phyloP scores from a whole-genome alignment of 2,329 filamentous ascomycete genomes.

The Aspergillus amoenus region DNA sequence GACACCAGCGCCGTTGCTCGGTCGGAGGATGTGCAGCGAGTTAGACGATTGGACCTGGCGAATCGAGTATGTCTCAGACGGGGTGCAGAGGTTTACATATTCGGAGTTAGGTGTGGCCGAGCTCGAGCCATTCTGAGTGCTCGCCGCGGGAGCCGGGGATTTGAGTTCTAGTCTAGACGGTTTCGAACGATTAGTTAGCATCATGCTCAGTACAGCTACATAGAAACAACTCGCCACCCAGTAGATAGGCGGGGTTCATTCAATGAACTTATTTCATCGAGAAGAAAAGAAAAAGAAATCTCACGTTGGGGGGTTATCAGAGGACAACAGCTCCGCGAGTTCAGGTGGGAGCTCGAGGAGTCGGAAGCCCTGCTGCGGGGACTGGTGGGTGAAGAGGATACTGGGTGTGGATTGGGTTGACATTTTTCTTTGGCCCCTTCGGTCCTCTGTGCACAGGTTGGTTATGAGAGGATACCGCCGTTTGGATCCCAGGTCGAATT shows the following conservation, averaged over 20 bases:
- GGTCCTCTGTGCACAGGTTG: background rate
- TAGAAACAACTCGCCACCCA: no score
- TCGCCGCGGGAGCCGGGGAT: conserved; percentile 32
- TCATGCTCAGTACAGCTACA: background rate
- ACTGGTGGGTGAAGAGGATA: conserved; percentile 42
- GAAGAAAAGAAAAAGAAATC: conserved; percentile 3
- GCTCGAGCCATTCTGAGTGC: conserved; percentile 19
- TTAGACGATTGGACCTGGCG: conserved; percentile 68
- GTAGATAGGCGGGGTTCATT: no score
- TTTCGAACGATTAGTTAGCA: background rate
- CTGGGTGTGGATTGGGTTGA: conserved; percentile 37
- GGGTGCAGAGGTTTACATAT: conserved; percentile 60
- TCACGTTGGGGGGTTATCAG: conserved; percentile 44
- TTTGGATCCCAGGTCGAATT: background rate
- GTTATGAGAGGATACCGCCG: background rate
- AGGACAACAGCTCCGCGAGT: conserved; percentile 54
- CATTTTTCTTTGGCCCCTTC: conserved; percentile 26
- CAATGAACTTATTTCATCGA: background rate
- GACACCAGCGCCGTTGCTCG: conserved; percentile 37
- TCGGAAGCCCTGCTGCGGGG: conserved; percentile 54
- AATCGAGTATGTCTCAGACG: conserved; percentile 57
- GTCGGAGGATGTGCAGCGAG: conserved; percentile 56
- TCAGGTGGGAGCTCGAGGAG: conserved; percentile 62
- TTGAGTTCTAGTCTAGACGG: conserved; percentile 43
- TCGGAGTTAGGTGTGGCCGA: conserved; percentile 29